phyloP scores from a whole-genome alignment of 1,284 basidiomycete species.

The Pseudozyma thailandica region DNA sequence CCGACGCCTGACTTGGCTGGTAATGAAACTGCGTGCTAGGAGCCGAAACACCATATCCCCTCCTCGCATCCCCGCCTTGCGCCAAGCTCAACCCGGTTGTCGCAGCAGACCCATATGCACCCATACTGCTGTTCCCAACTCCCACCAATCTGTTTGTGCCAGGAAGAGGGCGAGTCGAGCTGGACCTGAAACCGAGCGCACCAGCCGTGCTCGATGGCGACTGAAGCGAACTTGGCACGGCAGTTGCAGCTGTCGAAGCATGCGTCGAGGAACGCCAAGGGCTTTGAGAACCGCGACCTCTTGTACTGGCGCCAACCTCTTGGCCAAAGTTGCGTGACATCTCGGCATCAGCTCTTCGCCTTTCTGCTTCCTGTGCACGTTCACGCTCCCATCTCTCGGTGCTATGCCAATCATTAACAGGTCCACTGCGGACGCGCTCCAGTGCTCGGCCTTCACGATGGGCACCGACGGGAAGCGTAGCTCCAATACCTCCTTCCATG shows the following conservation, averaged over 20 bases:
- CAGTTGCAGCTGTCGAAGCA: not conserved
- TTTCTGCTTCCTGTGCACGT: conserved; percentile 38
- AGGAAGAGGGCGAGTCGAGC: conserved; percentile 21
- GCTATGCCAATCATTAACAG: conserved; percentile 27
- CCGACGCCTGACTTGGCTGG: conserved; percentile 5
- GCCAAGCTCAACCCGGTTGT: not conserved
- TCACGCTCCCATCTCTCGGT: conserved; percentile 36
- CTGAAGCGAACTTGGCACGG: conserved; percentile 2
- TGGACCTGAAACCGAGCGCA: conserved; percentile 18
- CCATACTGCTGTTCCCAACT: conserved; percentile 11
- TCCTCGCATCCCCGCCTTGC: conserved; percentile 7
- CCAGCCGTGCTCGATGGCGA: conserved; percentile 2
- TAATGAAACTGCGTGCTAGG: conserved; percentile 37
- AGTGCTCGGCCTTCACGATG: conserved; percentile 25
- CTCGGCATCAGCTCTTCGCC: conserved; percentile 46
- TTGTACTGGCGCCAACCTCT: conserved; percentile 42
- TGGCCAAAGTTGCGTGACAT: conserved; percentile 54
- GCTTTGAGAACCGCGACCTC: conserved; percentile 43
- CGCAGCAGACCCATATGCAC: not conserved
- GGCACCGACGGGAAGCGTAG: conserved; percentile 31
- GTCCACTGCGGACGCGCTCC: not conserved
- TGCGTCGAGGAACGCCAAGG: conserved; percentile 34
- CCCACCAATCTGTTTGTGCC: conserved; percentile 17
- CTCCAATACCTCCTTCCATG: conserved; percentile 36
- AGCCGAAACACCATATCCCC: conserved; percentile 36